Conservation (phyloP, 75 land plant genomes). For the Azolla pinnata region DNA sequence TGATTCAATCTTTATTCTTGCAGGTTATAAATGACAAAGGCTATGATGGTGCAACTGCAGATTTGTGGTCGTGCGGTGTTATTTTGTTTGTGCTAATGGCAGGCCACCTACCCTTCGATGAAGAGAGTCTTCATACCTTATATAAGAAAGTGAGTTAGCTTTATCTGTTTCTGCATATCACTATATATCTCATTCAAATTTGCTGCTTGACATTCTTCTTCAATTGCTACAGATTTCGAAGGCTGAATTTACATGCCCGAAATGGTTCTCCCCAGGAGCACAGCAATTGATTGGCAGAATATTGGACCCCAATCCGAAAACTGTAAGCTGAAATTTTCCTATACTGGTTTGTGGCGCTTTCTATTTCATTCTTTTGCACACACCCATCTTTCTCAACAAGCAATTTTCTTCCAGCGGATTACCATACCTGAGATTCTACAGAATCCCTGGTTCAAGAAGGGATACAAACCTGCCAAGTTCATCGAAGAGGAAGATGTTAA, state of each 20-base stretch:
- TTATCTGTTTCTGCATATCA: background rate
- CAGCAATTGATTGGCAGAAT: slow-evolving; percentile 61
- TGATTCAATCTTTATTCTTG: too few species aligned
- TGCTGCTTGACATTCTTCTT: background rate
- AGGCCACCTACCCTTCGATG: slow-evolving; percentile 43
- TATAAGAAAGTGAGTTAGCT: slow-evolving; percentile 29
- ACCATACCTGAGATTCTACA: slow-evolving; percentile 60
- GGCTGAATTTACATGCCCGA: slow-evolving; percentile 76
- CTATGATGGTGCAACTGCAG: slow-evolving; percentile 45
- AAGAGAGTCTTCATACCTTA: slow-evolving; percentile 39
- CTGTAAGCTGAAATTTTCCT: too few species aligned
- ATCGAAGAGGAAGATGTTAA: slow-evolving; percentile 46
- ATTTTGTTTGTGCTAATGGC: slow-evolving; percentile 42
- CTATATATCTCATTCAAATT: background rate
- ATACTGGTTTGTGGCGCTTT: too few species aligned
- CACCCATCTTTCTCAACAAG: too few species aligned
- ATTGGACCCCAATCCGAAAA: slow-evolving; percentile 79
- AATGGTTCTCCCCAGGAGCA: slow-evolving; percentile 83
- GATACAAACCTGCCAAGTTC: slow-evolving; percentile 60
- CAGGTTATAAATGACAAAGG: slow-evolving; percentile 41
- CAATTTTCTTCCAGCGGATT: slow-evolving; percentile 87
- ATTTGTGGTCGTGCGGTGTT: slow-evolving; percentile 47
- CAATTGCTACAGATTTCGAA: slow-evolving; percentile 48
- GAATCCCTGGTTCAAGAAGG: slow-evolving; percentile 88
- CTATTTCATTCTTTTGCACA: background rate